Conservation (phyloP, 1,284 basidiomycete species). For the Trametes hirsuta region DNA sequence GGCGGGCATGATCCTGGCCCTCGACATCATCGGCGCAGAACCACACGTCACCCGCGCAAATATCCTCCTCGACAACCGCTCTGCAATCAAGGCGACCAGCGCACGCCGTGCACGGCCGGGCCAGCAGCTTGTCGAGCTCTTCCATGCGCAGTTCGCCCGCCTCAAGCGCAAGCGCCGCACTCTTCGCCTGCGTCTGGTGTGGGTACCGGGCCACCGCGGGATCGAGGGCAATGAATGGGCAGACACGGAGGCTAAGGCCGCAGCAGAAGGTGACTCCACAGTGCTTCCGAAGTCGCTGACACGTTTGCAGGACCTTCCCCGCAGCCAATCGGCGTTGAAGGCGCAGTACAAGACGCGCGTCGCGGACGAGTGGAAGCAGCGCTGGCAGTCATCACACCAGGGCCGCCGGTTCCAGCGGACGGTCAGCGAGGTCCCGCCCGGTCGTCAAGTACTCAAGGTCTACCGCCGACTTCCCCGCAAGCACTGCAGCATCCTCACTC, state of each 20-base stretch:
- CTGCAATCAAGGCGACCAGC: background rate
- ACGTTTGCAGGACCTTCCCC: background rate
- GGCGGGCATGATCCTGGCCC: conserved; percentile 1
- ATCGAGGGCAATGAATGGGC: conserved; percentile 5
- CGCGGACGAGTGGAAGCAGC: background rate
- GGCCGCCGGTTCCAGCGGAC: background rate
- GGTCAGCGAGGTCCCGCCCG: background rate
- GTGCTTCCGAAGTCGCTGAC: background rate
- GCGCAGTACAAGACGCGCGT: background rate
- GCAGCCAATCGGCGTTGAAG: background rate
- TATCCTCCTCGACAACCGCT: background rate
- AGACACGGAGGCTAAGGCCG: background rate
- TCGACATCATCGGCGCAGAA: background rate
- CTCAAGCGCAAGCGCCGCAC: background rate
- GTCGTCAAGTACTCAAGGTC: background rate
- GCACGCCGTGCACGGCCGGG: background rate
- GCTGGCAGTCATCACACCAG: background rate
- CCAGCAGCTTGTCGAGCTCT: background rate
- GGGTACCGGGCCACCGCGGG: background rate
- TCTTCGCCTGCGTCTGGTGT: background rate
- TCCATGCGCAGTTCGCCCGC: background rate
- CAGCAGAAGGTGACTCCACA: background rate
- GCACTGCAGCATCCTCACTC: conserved; percentile 3
- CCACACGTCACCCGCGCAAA: conserved; percentile 4
- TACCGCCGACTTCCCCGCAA: background rate